These are phyloP conservation scores for Gossypium schwendimanii DNA, from an alignment of 441 rosid species.

Conservation along the genomic window DNA sequence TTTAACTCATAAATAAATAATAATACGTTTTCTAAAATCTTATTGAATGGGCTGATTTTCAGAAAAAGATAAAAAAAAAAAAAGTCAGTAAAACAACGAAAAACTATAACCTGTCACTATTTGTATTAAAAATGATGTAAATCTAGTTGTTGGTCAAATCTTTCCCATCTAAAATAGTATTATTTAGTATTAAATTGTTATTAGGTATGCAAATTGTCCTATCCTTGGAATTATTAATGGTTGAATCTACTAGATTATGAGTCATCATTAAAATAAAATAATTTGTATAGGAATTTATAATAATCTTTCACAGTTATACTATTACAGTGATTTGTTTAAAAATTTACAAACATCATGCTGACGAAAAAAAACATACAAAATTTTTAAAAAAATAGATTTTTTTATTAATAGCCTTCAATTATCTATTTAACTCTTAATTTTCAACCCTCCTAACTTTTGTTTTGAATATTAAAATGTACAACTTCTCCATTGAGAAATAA, in stretches of 20 bases:
- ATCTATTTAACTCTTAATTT: not conserved
- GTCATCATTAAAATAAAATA: not conserved
- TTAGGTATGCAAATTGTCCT: not conserved
- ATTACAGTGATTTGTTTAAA: not conserved
- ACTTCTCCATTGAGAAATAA: slow-evolving; percentile 58
- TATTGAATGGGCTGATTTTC: no score
- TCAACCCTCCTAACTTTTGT: slow-evolving; percentile 39
- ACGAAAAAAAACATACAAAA: not conserved
- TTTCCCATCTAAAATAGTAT: not conserved
- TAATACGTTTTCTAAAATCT: no score
- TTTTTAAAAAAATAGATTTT: not conserved
- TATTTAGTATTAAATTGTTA: not conserved
- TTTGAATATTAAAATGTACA: slow-evolving; percentile 43
- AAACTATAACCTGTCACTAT: not conserved
- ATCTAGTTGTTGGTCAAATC: not conserved
- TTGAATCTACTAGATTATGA: not conserved
- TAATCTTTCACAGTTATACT: not conserved
- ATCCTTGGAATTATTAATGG: not conserved
- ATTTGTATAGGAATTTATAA: not conserved
- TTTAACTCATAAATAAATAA: no score
- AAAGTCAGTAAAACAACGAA: not conserved
- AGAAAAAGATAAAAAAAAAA: not conserved
- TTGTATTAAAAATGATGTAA: not conserved
- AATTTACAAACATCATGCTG: not conserved
- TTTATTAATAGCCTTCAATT: not conserved